Percentiles rank a stretch among this genome's conserved stretches.
These are phyloP conservation scores for Peniophora sp. DNA, from an alignment of 1,284 basidiomycete genomes.

Conservation along the genomic window DNA sequence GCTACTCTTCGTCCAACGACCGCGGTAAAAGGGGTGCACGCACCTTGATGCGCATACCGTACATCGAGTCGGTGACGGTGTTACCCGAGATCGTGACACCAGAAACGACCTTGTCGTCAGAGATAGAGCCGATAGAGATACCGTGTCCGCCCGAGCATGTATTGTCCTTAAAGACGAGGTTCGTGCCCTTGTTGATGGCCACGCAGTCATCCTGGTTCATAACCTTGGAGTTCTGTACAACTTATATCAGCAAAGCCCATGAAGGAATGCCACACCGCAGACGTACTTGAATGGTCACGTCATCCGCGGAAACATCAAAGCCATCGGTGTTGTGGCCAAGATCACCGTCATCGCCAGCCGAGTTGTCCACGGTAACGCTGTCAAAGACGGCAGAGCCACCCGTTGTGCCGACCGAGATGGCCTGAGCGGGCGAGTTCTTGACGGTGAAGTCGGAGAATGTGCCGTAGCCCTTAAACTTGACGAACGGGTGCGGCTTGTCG, in stretches of 20 bases:
- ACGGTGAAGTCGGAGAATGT: constrained; percentile 29
- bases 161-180: constrained; percentile 47
- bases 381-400: constrained; percentile 9
- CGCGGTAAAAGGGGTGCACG: no score
- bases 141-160: constrained; percentile 53
- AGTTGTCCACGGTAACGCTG: constrained; percentile 32
- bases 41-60: constrained; percentile 35
- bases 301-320: constrained; percentile 37
- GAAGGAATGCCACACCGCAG: no score
- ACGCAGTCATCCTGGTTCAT: constrained; percentile 52
- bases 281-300: constrained; percentile 31
- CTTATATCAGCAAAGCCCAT: no score
- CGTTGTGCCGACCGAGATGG: no score
- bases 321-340: constrained; percentile 42
- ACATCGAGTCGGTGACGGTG: constrained; percentile 28
- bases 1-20: constrained; percentile 20
- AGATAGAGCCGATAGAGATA: constrained; percentile 50
- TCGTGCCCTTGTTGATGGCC: constrained; percentile 49
- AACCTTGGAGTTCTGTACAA: constrained; percentile 17
- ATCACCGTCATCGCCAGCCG: constrained; percentile 26
- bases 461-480: constrained; percentile 44
- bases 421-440: constrained; percentile 17
- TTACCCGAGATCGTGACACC: constrained; percentile 40
- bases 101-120: constrained; percentile 36
- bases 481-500: constrained; percentile 31